Base-by-base conservation (phyloP, 2,329 filamentous ascomycete genomes). In the Colletotrichum trifolii region DNA sequence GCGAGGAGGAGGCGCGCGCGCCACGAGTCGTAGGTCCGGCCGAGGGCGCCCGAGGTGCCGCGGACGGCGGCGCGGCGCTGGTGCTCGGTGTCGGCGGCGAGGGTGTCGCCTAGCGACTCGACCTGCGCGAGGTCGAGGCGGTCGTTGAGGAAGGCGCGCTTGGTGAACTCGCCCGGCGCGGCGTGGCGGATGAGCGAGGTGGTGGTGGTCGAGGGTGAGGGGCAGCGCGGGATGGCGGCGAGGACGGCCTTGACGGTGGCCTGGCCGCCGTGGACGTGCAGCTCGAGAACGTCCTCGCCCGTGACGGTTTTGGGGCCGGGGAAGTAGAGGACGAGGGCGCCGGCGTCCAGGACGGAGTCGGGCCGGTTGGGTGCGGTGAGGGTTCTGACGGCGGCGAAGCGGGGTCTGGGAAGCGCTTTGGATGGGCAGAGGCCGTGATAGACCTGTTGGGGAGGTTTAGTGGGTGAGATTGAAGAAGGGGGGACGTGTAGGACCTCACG, bases 101-200 rank as follows among this genome's bases (percentile, higher is more conserved):
- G 81, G 0, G 83, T 84, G 69, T 90, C 88, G 67, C 87, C 84
- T 3, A 91, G 79, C 1, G 87, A 83, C 75, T 91, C 89, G 8
- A 91, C 91, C 77, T 99, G 94, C 2, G 93, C 92, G 1, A 99
- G 85, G 72, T 96, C 92, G 5, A 99, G 85, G 2, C 93, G 88
- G 71, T 90, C 85, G 74, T 97, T 96, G 74, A 94, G 84, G 73
- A 99, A 99, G 6, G 96, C 94, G 42, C 96, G 89, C 67, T 90
- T 89, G 4, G 96, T 99, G 77, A 99, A 99, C 75, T 99, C 96
- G 60, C 96, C 96, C 0, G 96, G 91, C 73, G 97, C 95, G 3
- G 96, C 96, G 74, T 97, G 97, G 36, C 94, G 92, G 63, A 97
- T 88, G 71, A 33, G 17, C 15, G 38, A 40, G 42, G 12, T 9